Base-by-base conservation (phyloP, 768 basidiomycete genomes). In the Lactarius quietus region DNA sequence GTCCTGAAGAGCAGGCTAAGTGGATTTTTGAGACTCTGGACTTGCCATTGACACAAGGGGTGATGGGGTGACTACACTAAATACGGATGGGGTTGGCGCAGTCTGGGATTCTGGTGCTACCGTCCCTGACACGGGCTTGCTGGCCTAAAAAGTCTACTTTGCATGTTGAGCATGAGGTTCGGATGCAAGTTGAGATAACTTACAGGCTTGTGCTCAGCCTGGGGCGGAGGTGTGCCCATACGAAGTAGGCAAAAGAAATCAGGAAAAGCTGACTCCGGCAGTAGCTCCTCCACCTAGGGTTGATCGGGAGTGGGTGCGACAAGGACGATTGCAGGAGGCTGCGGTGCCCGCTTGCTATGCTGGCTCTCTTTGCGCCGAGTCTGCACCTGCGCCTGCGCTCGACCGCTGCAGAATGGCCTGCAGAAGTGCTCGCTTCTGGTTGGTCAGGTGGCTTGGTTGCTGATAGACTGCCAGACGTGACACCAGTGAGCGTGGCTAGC, bases 331-430 rank as follows among this genome's bases (percentile, higher is more conserved):
- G 70, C 69, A 2, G 75, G 75, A 7, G 54, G 66, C n/a, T 57
- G 66, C 12, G n/a, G 35, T 28, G 39, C 23, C 1, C n/a, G n/a
- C n/a, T n/a, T n/a, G n/a, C n/a, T n/a, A n/a, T n/a, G n/a, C n/a
- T n/a, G n/a, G 66, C 75, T 62, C 84, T 81, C 76, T 89, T 89
- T 17, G 87, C 92, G 65, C 88, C 90, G 10, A 98, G 80, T 38
- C 95, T 84, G 67, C 90, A 87, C 73, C 93, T 95, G 20, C 94
- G 85, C 54, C 95, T 83, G 39, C 91, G 84, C 51, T 77, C 82
- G 31, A 86, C 75, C 31, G 67, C 62, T 8, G 69, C 59, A 3
- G 67, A 68, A 17, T 63, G 55, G 31, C 55, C 68, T 1, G 68
- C 65, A n/a, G 68, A 67, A 10, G 57, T 66, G 48, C 68, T 68